Evolutionary conservation across 352 stramenopile species (phyloP).

Genomic region (Pythium phragmitis): DNA sequence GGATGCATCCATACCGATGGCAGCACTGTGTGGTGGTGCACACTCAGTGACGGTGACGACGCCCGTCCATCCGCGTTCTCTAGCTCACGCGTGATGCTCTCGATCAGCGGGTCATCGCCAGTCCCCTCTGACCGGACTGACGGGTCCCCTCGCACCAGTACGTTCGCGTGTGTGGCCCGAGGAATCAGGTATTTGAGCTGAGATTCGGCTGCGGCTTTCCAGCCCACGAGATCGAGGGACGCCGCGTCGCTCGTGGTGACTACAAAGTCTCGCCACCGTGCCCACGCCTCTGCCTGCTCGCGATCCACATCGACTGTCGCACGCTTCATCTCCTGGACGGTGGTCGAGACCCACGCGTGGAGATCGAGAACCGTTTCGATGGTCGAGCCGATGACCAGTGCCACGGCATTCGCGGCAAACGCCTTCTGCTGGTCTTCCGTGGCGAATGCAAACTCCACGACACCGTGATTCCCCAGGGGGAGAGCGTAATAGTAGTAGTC

Average conservation of each 20-base stretch:
- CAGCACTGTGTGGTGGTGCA: slow-evolving; percentile 5
- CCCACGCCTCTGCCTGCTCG: neutral
- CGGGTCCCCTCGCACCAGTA: neutral
- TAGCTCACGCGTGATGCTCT: neutral
- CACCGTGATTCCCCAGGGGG: neutral
- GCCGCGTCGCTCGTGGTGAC: neutral
- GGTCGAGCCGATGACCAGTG: neutral
- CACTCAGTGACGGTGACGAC: slow-evolving; percentile 3
- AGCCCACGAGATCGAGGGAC: neutral
- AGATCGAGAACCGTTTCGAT: neutral
- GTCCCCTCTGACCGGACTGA: neutral
- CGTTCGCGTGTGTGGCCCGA: neutral
- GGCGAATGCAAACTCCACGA: slow-evolving; percentile 17
- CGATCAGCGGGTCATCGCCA: neutral
- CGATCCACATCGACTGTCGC: neutral
- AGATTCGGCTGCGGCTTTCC: neutral
- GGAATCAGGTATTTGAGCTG: neutral
- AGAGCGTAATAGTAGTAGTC: slow-evolving; percentile 8
- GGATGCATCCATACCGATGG: neutral
- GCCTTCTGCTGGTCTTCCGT: neutral
- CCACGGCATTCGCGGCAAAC: slow-evolving; percentile 3
- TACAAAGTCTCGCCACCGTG: slow-evolving; percentile 1
- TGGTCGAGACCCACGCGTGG: neutral
- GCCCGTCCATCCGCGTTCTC: neutral
- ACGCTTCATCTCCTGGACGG: neutral